These are phyloP conservation scores for Sugiyamaella japonica DNA, from an alignment of 1,139 yeast genomes.

Conservation along the genomic window DNA sequence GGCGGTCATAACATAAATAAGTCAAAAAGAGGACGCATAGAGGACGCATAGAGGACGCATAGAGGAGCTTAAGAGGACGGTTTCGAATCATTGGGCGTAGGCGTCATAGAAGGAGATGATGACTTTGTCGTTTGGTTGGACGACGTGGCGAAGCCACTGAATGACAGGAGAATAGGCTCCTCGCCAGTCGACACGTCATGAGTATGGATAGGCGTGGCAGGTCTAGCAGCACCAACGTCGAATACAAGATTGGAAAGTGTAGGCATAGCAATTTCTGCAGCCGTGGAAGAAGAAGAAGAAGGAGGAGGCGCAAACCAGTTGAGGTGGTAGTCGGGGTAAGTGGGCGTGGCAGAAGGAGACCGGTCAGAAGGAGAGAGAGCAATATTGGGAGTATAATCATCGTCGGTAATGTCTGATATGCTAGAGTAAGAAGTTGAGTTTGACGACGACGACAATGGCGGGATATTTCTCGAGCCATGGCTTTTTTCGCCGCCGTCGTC, in stretches of 20 bases:
- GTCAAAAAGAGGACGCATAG: too few species aligned
- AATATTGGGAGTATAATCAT: slow-evolving; percentile 7
- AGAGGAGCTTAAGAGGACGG: neutral
- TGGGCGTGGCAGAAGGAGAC: neutral
- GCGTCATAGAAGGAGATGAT: slow-evolving; percentile 11
- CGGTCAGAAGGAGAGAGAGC: neutral
- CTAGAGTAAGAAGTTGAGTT: slow-evolving; percentile 15
- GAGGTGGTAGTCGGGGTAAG: slow-evolving; percentile 3
- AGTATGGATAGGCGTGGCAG: slow-evolving; percentile 5
- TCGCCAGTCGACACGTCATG: neutral
- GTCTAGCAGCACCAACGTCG: slow-evolving; percentile 12
- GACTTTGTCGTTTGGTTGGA: slow-evolving; percentile 10
- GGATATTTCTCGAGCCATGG: neutral
- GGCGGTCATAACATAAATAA: neutral
- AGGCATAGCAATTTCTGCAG: neutral
- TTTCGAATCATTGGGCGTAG: neutral
- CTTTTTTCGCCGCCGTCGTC: too few species aligned
- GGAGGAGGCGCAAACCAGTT: slow-evolving; percentile 9
- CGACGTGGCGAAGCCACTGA: slow-evolving; percentile 9
- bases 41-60: too few species aligned
- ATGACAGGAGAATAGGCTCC: slow-evolving; percentile 13
- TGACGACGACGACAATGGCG: slow-evolving; percentile 13
- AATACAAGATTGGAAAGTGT: slow-evolving; percentile 7
- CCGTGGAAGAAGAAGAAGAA: neutral
- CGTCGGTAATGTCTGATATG: slow-evolving; percentile 11